Conservation (phyloP, 2,329 filamentous ascomycete genomes). For the Colletotrichum musae region DNA sequence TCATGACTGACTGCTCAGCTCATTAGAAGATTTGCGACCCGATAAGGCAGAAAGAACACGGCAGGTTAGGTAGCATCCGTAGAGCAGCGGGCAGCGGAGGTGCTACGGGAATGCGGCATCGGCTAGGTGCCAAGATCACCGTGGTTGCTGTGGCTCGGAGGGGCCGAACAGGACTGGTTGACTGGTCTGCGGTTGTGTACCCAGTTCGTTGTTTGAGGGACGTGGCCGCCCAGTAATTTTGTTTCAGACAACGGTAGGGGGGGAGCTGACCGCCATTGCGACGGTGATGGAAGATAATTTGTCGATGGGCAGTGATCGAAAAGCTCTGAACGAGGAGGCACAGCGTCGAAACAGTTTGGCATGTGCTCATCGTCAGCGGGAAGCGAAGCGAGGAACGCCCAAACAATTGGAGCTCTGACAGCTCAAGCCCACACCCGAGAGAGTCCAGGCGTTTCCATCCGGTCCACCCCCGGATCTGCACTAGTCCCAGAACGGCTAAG, state of each 20-base stretch:
- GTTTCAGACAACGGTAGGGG: conserved; percentile 20
- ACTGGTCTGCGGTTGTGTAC: conserved; percentile 13
- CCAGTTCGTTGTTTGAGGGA: conserved; percentile 1
- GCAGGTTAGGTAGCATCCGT: neutral
- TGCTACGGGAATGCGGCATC: conserved; percentile 24
- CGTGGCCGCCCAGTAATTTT: conserved; percentile 5
- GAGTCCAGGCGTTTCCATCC: conserved; percentile 38
- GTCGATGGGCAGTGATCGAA: neutral
- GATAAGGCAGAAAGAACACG: conserved; percentile 7
- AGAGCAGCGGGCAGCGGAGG: conserved; percentile 9
- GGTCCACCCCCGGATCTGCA: conserved; percentile 42
- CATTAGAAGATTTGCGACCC: neutral
- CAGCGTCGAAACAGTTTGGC: conserved; percentile 2
- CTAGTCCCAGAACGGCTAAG: conserved; percentile 21
- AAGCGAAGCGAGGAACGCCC: conserved; percentile 7
- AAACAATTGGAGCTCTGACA: conserved; percentile 34
- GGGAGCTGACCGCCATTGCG: conserved; percentile 15
- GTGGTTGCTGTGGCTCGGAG: conserved; percentile 7
- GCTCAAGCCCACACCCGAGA: conserved; percentile 23
- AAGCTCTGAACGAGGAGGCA: neutral
- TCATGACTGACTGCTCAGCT: neutral
- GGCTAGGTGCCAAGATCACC: conserved; percentile 4
- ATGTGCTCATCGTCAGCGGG: conserved; percentile 9
- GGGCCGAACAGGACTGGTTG: conserved; percentile 5
- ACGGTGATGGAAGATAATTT: neutral